These are phyloP conservation scores for Cantharellus cinnabarinus DNA, from an alignment of 768 basidiomycete species.

Conservation along the genomic window DNA sequence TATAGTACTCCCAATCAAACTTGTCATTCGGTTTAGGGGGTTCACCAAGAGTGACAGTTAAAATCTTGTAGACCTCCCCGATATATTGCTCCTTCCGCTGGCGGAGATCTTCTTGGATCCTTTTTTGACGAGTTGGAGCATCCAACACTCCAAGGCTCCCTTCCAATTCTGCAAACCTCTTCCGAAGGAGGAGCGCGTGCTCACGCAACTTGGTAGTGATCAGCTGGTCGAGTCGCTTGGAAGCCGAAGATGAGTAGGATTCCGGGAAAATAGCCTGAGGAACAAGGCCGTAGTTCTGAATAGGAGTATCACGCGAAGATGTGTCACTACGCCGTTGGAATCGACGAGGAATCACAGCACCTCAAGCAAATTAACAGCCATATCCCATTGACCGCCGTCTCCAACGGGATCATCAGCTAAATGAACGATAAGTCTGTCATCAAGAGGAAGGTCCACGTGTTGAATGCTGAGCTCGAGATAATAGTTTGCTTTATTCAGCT, in stretches of 20 bases:
- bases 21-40: constrained; percentile 52
- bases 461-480: constrained; percentile 79
- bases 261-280: constrained; percentile 73
- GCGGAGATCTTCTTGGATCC: constrained; percentile 17
- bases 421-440: constrained; percentile 64
- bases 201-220: constrained; percentile 85
- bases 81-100: constrained; percentile 72
- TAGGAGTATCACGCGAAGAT: constrained; percentile 1
- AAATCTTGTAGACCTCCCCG: constrained; percentile 62
- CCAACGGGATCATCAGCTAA: constrained; percentile 59
- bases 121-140: not conserved
- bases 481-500: constrained; percentile 80
- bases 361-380: constrained; percentile 52
- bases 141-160: not conserved
- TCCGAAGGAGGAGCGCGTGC: constrained; percentile 65
- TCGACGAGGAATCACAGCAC: constrained; percentile 17
- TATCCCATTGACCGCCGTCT: constrained; percentile 93
- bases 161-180: constrained; percentile 33
- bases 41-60: constrained; percentile 71
- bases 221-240: constrained; percentile 50
- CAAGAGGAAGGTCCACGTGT: constrained; percentile 55
- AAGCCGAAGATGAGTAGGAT: constrained; percentile 59
- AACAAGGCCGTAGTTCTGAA: constrained; percentile 63
- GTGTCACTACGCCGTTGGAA: not conserved
- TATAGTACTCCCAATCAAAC: constrained; percentile 81